Percentiles rank a stretch among this genome's conserved stretches.
Conservation (phyloP, 352 stramenopile genomes). For the Phytopythium sindhum region DNA sequence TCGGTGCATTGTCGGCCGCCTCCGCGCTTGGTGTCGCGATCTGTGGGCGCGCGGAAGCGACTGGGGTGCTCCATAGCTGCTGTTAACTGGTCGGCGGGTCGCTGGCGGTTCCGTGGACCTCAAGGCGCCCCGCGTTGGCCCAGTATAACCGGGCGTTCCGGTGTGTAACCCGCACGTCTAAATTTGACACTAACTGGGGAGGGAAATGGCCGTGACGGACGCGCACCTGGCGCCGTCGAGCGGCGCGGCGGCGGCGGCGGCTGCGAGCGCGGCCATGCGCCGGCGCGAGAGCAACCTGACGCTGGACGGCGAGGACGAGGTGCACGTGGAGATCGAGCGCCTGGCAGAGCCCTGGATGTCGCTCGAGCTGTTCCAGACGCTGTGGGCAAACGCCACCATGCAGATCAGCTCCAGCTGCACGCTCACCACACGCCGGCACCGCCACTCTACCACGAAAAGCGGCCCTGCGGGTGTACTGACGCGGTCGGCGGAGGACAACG, state of each 20-base stretch:
- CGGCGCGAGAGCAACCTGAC: constrained; percentile 71
- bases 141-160: not conserved
- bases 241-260: not conserved
- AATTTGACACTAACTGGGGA: not conserved
- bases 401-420: constrained; percentile 56
- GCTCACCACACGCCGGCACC: constrained; percentile 29
- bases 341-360: constrained; percentile 63
- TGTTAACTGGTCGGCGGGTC: not conserved
- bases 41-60: not conserved
- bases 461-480: not conserved
- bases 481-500: constrained; percentile 5
- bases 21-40: not conserved
- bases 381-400: constrained; percentile 56
- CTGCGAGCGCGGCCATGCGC: constrained; percentile 19
- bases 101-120: not conserved
- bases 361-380: constrained; percentile 53
- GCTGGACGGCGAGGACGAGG: constrained; percentile 49
- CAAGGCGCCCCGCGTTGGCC: not conserved
- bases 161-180: not conserved
- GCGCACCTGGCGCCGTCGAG: not conserved
- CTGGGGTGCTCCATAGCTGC: not conserved
- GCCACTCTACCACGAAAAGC: constrained; percentile 4
- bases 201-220: not conserved
- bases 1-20: not conserved
- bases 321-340: constrained; percentile 26